A percentile compares a stretch with the other conserved stretches of the same genome.
These are phyloP conservation scores for Mycena vulgaris DNA, from an alignment of 768 basidiomycete species.

Conservation along the genomic window DNA sequence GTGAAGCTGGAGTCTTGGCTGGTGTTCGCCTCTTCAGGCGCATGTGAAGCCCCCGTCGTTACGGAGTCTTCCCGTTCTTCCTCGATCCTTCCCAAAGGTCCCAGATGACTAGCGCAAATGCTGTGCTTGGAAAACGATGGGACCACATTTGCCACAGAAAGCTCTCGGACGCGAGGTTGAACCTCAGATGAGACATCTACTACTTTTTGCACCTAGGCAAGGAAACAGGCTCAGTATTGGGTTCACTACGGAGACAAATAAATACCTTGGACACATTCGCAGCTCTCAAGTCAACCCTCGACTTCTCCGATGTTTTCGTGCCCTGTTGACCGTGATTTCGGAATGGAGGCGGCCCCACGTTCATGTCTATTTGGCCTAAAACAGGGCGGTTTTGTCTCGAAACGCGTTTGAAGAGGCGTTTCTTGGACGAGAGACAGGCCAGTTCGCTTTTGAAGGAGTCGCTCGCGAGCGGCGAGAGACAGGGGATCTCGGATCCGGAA, in stretches of 20 bases:
- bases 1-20: conserved; percentile 26
- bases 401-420: conserved; percentile 30
- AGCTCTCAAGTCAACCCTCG: neutral
- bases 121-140: conserved; percentile 41
- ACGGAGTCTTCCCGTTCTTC: conserved; percentile 35
- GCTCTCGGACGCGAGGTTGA: conserved; percentile 24
- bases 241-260: neutral
- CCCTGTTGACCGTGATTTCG: neutral
- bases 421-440: conserved; percentile 25
- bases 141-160: conserved; percentile 32
- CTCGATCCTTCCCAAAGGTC: conserved; percentile 38
- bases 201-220: conserved; percentile 3
- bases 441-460: conserved; percentile 46
- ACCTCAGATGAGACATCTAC: neutral
- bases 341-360: conserved; percentile 5
- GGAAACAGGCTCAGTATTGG: neutral
- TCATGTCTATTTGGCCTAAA: conserved; percentile 32
- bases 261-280: conserved; percentile 22
- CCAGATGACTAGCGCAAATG: conserved; percentile 33
- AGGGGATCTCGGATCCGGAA: conserved; percentile 21
- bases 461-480: conserved; percentile 48
- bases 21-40: neutral
- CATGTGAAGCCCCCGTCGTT: neutral
- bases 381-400: conserved; percentile 30
- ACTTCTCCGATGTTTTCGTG: conserved; percentile 20